Conservation (phyloP, 1,284 basidiomycete genomes). For the Amylostereum areolatum region DNA sequence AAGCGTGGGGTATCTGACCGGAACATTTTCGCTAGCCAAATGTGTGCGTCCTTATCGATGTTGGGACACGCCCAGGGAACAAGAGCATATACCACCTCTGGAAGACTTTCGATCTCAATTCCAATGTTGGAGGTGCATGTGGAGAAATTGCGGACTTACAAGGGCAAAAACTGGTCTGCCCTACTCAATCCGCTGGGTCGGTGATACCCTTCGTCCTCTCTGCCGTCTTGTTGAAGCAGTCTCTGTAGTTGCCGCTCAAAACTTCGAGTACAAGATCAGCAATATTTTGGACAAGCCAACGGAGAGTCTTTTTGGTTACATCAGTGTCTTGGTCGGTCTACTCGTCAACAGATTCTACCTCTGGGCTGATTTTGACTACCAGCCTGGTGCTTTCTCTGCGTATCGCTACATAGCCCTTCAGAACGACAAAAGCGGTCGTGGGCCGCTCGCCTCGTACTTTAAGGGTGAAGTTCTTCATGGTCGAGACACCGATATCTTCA, state of each 20-base stretch:
- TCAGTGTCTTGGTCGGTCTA: conserved; percentile 63
- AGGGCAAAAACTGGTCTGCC: conserved; percentile 80
- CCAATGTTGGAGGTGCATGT: conserved; percentile 90
- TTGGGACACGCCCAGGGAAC: conserved; percentile 83
- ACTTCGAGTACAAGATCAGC: conserved; percentile 92
- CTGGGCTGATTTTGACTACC: too few relatives aligned
- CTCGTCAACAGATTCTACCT: neutral
- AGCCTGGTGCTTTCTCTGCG: conserved; percentile 94
- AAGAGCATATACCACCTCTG: conserved; percentile 90
- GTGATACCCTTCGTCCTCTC: conserved; percentile 13
- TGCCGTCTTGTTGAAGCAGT: neutral
- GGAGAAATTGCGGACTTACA: conserved; percentile 93
- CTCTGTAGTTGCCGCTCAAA: conserved; percentile 81
- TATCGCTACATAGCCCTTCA: conserved; percentile 88
- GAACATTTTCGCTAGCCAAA: conserved; percentile 53
- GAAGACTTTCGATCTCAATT: conserved; percentile 93
- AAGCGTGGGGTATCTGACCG: neutral
- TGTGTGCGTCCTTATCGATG: conserved; percentile 86
- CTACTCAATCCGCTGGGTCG: conserved; percentile 82
- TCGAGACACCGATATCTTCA: conserved; percentile 92
- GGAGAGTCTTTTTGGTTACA: conserved; percentile 91
- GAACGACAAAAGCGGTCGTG: conserved; percentile 81
- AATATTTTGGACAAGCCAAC: conserved; percentile 94
- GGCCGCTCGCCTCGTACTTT: conserved; percentile 94
- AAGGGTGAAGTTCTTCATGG: conserved; percentile 92